Evolutionary conservation across 2,329 filamentous ascomycete genomes (phyloP).

Genomic region (Allantophomopsis lycopodina): DNA sequence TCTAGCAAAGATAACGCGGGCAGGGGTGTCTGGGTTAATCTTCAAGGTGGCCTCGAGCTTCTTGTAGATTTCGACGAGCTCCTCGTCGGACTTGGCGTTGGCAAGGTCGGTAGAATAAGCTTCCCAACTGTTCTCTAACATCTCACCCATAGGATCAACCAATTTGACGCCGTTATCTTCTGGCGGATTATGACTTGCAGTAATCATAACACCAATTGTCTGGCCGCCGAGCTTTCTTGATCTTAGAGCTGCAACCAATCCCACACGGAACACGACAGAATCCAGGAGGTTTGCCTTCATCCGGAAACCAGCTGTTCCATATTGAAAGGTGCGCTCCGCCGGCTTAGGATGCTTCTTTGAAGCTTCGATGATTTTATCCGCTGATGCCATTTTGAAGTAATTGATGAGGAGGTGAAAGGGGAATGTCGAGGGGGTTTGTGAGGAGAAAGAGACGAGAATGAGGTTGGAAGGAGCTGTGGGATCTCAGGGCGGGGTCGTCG

Average conservation of each 20-base stretch:
- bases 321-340: constrained; percentile 41
- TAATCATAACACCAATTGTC: constrained; percentile 94
- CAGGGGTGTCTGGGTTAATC: constrained; percentile 56
- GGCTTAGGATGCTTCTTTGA: constrained; percentile 47
- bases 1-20: constrained; percentile 76
- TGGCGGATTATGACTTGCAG: constrained; percentile 83
- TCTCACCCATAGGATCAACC: constrained; percentile 94
- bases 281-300: constrained; percentile 71
- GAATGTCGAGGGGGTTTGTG: no score
- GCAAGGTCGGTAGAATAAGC: constrained; percentile 75
- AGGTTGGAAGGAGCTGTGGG: no score
- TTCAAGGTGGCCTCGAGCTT: constrained; percentile 62
- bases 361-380: constrained; percentile 39
- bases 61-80: constrained; percentile 64
- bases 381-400: constrained; percentile 23
- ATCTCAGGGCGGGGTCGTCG: no score
- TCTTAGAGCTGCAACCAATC: constrained; percentile 74
- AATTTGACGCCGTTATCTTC: constrained; percentile 90
- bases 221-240: constrained; percentile 83
- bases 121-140: constrained; percentile 96
- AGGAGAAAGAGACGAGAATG: no score
- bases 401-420: no score
- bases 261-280: constrained; percentile 85
- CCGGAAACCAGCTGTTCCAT: constrained; percentile 55
- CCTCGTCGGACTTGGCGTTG: constrained; percentile 65